Base-by-base conservation (phyloP, 208 protist species). In the Acanthamoeba comandoni region DNA sequence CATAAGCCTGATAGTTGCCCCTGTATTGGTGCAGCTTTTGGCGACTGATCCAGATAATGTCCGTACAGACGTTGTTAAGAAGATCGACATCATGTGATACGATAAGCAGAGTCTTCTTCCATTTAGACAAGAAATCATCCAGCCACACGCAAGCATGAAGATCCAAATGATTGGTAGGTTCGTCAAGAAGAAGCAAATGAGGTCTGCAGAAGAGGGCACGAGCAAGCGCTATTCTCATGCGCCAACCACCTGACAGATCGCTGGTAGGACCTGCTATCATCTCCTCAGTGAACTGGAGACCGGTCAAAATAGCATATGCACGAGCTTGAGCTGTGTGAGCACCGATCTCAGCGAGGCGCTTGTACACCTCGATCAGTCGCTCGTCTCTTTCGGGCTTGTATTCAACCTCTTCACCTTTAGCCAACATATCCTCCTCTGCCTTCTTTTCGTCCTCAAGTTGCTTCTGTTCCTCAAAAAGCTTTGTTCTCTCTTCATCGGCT, bases 131-230 rank as follows among this genome's bases (percentile, higher is more conserved):
- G 93, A 98, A 98, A 87, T 98, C 97, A 91, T 99, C 98, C 17
- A 99, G 94, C 98, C 98, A 99, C 62, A 98, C 97, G 58, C 97
- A 97, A 19, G 98, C 97, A 93, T 98, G 97, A 67, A 98, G 97
- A 93, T 99, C 94, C 94, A 99, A 93, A 94, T 98, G 97, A 93
- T 99, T 99, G 19, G 98, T 99, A 24, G 98, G 98, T 94, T 99
- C 85, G 51, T 91, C 85, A 43, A 91, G 67, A 48, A 91, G 29
- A 15, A 91, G 64, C 19, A 91, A 43, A 22, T 91, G 67, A 19
- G 85, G 85, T 4, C 85, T 49, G 43, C 64, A 82, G 69, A 91
- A 91, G 15, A 91, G 85, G 15, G 85, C 85, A 22, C 85, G 29
- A 0, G 98, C 97, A 9, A 99, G 96, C 13, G 98, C 97, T 69